Evolutionary conservation across 192 early-diverging fungal genomes (phyloP).

Genomic region (Hyaloraphidium curvatum): DNA sequence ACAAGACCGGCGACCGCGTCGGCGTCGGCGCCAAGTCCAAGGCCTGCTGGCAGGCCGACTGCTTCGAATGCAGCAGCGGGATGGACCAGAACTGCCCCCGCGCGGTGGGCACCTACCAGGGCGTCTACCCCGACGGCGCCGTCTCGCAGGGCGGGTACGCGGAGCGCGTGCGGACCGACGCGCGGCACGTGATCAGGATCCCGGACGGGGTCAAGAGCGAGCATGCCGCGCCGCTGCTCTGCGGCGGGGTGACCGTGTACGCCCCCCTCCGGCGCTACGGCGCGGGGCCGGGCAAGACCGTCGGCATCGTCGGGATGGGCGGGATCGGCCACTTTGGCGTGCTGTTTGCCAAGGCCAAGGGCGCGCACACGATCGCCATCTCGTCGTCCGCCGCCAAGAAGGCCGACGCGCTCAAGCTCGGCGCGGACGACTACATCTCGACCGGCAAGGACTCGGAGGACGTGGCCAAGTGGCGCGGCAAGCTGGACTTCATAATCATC

Average conservation of each 20-base stretch:
- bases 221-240: not conserved
- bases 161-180: not conserved
- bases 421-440: not conserved
- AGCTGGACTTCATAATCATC: not conserved
- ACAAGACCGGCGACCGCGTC: not conserved
- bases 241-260: not conserved
- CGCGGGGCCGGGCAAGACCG: not conserved
- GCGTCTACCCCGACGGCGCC: not conserved
- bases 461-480: not conserved
- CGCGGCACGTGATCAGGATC: not conserved
- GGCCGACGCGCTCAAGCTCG: not conserved
- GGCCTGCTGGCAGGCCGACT: not conserved
- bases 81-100: not conserved
- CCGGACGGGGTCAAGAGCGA: not conserved
- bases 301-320: not conserved
- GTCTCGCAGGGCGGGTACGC: not conserved
- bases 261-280: not conserved
- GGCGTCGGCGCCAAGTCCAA: not conserved
- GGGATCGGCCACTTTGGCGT: conserved; percentile 1
- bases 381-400: not conserved
- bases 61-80: not conserved
- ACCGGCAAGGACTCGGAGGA: not conserved
- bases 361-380: not conserved
- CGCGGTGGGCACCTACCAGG: not conserved
- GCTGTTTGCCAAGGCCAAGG: not conserved